Conservation (phyloP, 75 land plant genomes). For the Pinus albicaulis region DNA sequence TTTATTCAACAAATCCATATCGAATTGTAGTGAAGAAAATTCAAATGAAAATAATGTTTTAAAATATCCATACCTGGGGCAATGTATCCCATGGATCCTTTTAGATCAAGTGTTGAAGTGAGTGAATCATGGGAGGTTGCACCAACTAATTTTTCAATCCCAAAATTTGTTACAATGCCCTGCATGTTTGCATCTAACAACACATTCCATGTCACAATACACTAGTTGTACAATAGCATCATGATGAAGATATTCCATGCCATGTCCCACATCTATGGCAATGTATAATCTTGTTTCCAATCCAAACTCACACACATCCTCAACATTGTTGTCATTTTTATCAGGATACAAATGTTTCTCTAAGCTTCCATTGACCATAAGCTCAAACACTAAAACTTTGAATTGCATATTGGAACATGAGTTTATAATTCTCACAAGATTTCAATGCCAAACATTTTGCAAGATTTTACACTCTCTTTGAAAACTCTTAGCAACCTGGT, state of each 20-base stretch:
- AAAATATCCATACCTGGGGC: conserved; percentile 24
- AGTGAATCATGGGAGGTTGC: conserved; percentile 11
- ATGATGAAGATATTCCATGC: conserved; percentile 35
- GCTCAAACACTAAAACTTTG: conserved; percentile 36
- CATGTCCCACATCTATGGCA: conserved; percentile 27
- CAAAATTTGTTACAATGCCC: conserved; percentile 29
- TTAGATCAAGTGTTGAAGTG: not conserved
- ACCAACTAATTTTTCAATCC: conserved; percentile 18
- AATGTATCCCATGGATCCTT: conserved; percentile 37
- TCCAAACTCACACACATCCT: not conserved
- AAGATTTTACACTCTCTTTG: conserved; percentile 16
- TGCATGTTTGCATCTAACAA: conserved; percentile 32
- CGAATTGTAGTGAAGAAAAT: no score
- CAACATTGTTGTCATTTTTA: not conserved
- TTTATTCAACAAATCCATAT: no score
- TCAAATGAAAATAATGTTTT: no score
- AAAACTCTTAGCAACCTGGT: conserved; percentile 8
- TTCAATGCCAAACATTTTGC: conserved; percentile 19
- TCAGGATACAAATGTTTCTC: conserved; percentile 11
- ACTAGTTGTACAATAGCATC: conserved; percentile 17
- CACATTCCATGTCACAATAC: conserved; percentile 39
- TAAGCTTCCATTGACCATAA: conserved; percentile 35
- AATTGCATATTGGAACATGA: conserved; percentile 23
- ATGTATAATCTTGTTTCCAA: conserved; percentile 5
- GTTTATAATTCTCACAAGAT: conserved; percentile 25